Conservation (phyloP, 257 asterid species). For the Scutellaria galericulata region DNA sequence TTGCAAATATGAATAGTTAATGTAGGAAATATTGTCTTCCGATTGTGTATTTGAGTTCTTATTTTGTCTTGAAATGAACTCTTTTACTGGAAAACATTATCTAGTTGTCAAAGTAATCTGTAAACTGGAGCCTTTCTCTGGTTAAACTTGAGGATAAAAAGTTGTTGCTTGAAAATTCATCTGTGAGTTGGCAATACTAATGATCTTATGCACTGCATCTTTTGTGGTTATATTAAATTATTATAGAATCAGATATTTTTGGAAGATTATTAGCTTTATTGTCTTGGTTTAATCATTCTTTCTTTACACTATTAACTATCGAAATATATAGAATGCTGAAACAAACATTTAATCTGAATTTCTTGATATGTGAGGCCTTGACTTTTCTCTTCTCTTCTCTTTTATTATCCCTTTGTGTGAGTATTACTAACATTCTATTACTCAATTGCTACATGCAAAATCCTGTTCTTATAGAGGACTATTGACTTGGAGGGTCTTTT, state of each 20-base stretch:
- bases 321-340: background rate
- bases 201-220: slow-evolving; percentile 15
- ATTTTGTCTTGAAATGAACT: background rate
- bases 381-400: slow-evolving; percentile 10
- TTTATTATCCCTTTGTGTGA: slow-evolving; percentile 5
- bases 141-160: background rate
- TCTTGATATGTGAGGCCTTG: slow-evolving; percentile 20
- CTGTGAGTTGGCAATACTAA: background rate
- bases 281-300: background rate
- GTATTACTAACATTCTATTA: slow-evolving; percentile 4
- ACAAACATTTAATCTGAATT: slow-evolving; percentile 9
- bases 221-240: background rate
- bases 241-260: slow-evolving; percentile 3
- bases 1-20: background rate
- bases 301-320: background rate
- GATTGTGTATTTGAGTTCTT: background rate
- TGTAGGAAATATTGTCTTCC: slow-evolving; percentile 1
- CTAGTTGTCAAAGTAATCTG: slow-evolving; percentile 1
- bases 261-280: slow-evolving; percentile 9
- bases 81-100: background rate
- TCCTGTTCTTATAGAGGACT: slow-evolving; percentile 57
- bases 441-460: slow-evolving; percentile 31
- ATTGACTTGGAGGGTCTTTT: slow-evolving; percentile 53
- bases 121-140: background rate
- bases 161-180: slow-evolving; percentile 3